These are phyloP conservation scores for Tilletia walkeri DNA, from an alignment of 1,284 basidiomycete genomes.

Conservation along the genomic window DNA sequence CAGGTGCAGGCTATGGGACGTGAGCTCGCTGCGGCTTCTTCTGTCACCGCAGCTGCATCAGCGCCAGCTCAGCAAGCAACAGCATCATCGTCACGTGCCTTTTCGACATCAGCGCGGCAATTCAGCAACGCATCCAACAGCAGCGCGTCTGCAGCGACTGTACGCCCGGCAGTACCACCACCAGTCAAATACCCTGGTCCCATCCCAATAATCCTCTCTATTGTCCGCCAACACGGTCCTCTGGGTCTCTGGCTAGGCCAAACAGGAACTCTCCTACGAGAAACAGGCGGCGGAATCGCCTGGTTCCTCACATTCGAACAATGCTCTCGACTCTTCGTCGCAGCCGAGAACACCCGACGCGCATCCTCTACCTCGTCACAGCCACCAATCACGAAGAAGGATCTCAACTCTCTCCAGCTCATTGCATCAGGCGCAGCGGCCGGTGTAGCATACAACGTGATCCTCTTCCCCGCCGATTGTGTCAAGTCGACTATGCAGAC, in stretches of 20 bases:
- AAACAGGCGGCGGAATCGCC: slow-evolving; percentile 79
- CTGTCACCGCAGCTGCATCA: slow-evolving; percentile 36
- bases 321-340: not conserved
- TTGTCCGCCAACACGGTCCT: slow-evolving; percentile 68
- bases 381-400: slow-evolving; percentile 46
- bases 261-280: slow-evolving; percentile 73
- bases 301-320: slow-evolving; percentile 84
- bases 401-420: slow-evolving; percentile 74
- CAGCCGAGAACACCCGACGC: slow-evolving; percentile 4
- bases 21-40: slow-evolving; percentile 27
- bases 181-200: slow-evolving; percentile 65
- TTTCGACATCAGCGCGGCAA: not conserved
- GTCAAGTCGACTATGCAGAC: slow-evolving; percentile 96
- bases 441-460: slow-evolving; percentile 75
- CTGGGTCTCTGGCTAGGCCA: slow-evolving; percentile 83
- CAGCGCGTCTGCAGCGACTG: slow-evolving; percentile 25
- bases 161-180: slow-evolving; percentile 23
- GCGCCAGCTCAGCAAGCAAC: slow-evolving; percentile 1
- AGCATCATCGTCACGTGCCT: not conserved
- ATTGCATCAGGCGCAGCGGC: slow-evolving; percentile 81
- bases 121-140: not conserved
- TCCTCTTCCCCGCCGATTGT: slow-evolving; percentile 69
- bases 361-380: slow-evolving; percentile 41
- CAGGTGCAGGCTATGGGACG: slow-evolving; percentile 80
- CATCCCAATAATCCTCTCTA: slow-evolving; percentile 66